phyloP scores from a whole-genome alignment of 1,284 basidiomycete species.

The Clitocybe nebularis region DNA sequence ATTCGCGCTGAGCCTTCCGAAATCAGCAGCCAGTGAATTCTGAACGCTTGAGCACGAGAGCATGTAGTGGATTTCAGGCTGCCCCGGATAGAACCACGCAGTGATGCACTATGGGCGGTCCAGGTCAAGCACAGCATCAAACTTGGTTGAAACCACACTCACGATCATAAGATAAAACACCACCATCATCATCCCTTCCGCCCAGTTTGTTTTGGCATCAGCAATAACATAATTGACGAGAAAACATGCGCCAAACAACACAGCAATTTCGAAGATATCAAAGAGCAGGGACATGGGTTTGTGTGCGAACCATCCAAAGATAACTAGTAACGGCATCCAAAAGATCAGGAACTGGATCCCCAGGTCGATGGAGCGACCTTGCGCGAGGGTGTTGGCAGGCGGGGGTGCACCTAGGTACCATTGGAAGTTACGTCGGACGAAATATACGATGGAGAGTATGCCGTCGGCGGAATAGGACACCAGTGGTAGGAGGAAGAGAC shows the following conservation, averaged over 20 bases:
- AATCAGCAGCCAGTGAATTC: constrained; percentile 9
- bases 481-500: constrained; percentile 62
- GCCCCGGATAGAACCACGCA: constrained; percentile 57
- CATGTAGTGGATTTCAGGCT: constrained; percentile 29
- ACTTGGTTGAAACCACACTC: constrained; percentile 14
- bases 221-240: constrained; percentile 70
- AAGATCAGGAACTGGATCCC: constrained; percentile 65
- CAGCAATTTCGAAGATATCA: constrained; percentile 53
- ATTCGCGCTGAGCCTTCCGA: no score
- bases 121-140: not conserved
- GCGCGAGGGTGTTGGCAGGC: constrained; percentile 47
- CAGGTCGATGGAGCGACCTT: constrained; percentile 58
- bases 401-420: constrained; percentile 31
- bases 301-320: constrained; percentile 55
- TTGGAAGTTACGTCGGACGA: constrained; percentile 33
- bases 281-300: constrained; percentile 53
- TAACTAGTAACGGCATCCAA: constrained; percentile 59
- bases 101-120: constrained; percentile 20
- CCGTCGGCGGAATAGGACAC: constrained; percentile 72
- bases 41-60: constrained; percentile 25
- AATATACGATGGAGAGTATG: constrained; percentile 48
- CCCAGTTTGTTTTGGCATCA: constrained; percentile 69
- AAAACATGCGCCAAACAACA: constrained; percentile 59
- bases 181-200: constrained; percentile 58
- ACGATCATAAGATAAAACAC: constrained; percentile 52